Evolutionary conservation across 2,329 filamentous ascomycete species (phyloP).

Genomic region (Cercospora zeae-maydis): DNA sequence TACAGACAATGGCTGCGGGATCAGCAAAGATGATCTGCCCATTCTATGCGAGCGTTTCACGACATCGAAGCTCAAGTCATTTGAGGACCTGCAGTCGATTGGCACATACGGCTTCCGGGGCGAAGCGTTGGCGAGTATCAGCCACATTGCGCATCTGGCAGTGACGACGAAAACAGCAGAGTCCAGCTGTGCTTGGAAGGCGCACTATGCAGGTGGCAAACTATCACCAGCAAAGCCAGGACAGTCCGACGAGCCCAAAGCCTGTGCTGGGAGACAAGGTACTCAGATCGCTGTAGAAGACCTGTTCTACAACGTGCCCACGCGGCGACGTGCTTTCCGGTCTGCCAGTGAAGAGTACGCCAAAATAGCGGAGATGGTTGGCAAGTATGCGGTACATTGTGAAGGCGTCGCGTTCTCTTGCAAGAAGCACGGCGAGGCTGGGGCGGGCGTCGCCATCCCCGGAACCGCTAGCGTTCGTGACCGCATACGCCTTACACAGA

Average conservation of each 20-base stretch:
- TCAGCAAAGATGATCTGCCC: slow-evolving; percentile 84
- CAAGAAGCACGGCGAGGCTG: slow-evolving; percentile 87
- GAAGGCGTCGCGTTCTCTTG: slow-evolving; percentile 89
- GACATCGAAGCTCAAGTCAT: slow-evolving; percentile 89
- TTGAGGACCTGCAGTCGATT: slow-evolving; percentile 87
- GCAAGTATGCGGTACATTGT: slow-evolving; percentile 90
- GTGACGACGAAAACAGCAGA: slow-evolving; percentile 91
- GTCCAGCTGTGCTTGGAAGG: slow-evolving; percentile 85
- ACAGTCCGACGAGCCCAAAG: slow-evolving; percentile 78
- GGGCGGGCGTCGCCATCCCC: slow-evolving; percentile 72
- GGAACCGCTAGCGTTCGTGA: slow-evolving; percentile 69
- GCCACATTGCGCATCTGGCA: slow-evolving; percentile 91
- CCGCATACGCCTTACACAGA: slow-evolving; percentile 86
- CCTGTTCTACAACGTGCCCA: slow-evolving; percentile 94
- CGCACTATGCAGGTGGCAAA: slow-evolving; percentile 79
- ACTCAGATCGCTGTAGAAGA: slow-evolving; percentile 96
- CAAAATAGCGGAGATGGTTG: slow-evolving; percentile 93
- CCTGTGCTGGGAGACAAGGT: slow-evolving; percentile 79
- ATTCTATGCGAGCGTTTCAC: slow-evolving; percentile 96
- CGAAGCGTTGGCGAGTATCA: slow-evolving; percentile 94
- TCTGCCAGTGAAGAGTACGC: slow-evolving; percentile 93
- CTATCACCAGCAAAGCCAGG: slow-evolving; percentile 81
- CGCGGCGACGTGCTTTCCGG: slow-evolving; percentile 80
- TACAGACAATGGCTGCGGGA: slow-evolving; percentile 94
- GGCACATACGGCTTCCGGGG: slow-evolving; percentile 97